These are phyloP conservation scores for Alternaria arbusti DNA, from an alignment of 2,329 filamentous ascomycete genomes.

Conservation along the genomic window DNA sequence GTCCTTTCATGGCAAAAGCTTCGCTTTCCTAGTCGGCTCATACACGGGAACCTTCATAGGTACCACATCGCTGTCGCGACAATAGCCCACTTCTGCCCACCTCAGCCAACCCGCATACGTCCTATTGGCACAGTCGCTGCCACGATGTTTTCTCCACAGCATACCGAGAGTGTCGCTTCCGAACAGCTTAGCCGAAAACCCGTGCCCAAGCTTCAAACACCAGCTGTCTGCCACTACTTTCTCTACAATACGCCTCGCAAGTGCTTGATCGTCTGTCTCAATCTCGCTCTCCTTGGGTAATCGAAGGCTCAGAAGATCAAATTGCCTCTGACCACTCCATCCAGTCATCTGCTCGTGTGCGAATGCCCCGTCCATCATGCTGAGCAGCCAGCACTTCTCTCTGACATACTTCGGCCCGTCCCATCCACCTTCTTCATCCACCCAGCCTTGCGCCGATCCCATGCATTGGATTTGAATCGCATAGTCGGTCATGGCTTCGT, in stretches of 20 bases:
- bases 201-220: constrained; percentile 63
- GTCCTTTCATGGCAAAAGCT: not conserved
- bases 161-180: constrained; percentile 59
- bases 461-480: constrained; percentile 64
- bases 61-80: constrained; percentile 40
- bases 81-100: constrained; percentile 58
- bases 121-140: constrained; percentile 56
- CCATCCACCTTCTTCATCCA: constrained; percentile 60
- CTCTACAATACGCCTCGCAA: constrained; percentile 61
- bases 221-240: constrained; percentile 58
- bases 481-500: constrained; percentile 60
- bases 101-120: constrained; percentile 64
- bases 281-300: constrained; percentile 49
- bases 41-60: constrained; percentile 21
- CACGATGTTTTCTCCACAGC: constrained; percentile 59
- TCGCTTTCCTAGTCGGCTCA: constrained; percentile 22
- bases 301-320: constrained; percentile 57
- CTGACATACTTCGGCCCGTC: constrained; percentile 60
- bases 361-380: constrained; percentile 28
- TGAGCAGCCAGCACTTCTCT: constrained; percentile 38
- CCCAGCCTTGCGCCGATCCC: constrained; percentile 58
- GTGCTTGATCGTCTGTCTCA: constrained; percentile 55
- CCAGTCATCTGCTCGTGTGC: constrained; percentile 56
- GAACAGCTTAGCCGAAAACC: constrained; percentile 58
- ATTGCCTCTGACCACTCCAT: constrained; percentile 60